These are phyloP conservation scores for Simmondsia chinensis DNA, from an alignment of 148 eudicot genomes.

Conservation along the genomic window DNA sequence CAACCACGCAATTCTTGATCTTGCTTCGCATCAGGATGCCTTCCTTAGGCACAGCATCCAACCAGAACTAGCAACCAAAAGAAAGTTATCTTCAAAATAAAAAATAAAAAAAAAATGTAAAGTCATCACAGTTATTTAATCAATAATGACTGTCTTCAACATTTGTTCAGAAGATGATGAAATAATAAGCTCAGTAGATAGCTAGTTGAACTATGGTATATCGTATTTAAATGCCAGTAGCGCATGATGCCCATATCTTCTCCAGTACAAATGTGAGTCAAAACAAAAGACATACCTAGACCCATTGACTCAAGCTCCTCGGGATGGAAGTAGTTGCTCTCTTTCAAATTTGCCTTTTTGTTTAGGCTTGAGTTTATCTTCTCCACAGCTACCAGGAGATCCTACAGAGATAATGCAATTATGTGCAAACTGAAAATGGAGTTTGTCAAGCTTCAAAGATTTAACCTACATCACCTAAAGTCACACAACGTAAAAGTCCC, in stretches of 20 bases:
- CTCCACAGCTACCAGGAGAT: constrained; percentile 57
- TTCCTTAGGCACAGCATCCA: too few relatives aligned
- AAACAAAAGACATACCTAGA: constrained; percentile 37
- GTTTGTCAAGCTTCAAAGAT: not conserved
- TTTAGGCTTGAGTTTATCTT: constrained; percentile 48
- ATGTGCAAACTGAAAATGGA: too few relatives aligned
- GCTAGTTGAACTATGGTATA: too few relatives aligned
- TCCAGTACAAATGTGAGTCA: not conserved
- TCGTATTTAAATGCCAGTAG: too few relatives aligned
- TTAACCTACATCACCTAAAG: not conserved
- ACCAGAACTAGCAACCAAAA: too few relatives aligned
- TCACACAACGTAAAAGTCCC: not conserved
- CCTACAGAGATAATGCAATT: constrained; percentile 25
- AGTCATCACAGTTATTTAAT: too few relatives aligned
- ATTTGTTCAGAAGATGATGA: too few relatives aligned
- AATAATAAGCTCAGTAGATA: too few relatives aligned
- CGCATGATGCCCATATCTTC: not conserved
- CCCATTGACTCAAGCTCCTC: constrained; percentile 59
- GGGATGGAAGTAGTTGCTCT: constrained; percentile 38
- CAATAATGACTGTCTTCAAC: too few relatives aligned
- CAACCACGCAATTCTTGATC: too few relatives aligned
- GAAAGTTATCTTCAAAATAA: too few relatives aligned
- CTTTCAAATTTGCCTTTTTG: constrained; percentile 15
- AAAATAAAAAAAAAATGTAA: not conserved
- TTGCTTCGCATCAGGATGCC: too few relatives aligned